Evolutionary conservation across 129 eudicot genomes (phyloP).

Genomic region (Gnaphalium uliginosum): DNA sequence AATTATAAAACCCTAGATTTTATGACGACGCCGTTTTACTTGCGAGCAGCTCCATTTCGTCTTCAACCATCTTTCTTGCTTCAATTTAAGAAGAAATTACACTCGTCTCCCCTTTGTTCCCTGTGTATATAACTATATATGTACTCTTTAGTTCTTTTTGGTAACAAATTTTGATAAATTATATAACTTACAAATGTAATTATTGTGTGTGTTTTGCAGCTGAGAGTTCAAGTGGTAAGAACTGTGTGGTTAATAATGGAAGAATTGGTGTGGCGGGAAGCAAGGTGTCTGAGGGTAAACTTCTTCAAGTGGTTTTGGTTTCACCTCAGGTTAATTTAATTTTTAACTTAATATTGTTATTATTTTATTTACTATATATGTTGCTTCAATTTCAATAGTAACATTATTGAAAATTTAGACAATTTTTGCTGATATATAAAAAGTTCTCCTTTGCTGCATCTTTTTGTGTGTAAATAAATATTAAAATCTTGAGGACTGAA

Average conservation of each 20-base stretch:
- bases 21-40: conserved; percentile 42
- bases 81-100: conserved; percentile 31
- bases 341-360: background rate
- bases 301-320: conserved; percentile 86
- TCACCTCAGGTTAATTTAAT: conserved; percentile 73
- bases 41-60: conserved; percentile 35
- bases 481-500: no score
- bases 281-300: conserved; percentile 36
- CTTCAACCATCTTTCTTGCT: conserved; percentile 38
- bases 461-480: no score
- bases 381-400: no score
- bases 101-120: conserved; percentile 40
- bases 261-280: conserved; percentile 47
- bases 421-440: no score
- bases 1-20: conserved; percentile 41
- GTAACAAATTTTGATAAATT: background rate
- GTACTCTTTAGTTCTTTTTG: background rate
- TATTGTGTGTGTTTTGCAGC: conserved; percentile 39
- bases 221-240: conserved; percentile 31
- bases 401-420: no score
- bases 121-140: conserved; percentile 31
- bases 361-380: background rate
- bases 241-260: conserved; percentile 34
- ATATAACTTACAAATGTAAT: background rate
- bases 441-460: no score